Base-by-base conservation (phyloP, 1,284 basidiomycete species). In the Amylostereum areolatum region DNA sequence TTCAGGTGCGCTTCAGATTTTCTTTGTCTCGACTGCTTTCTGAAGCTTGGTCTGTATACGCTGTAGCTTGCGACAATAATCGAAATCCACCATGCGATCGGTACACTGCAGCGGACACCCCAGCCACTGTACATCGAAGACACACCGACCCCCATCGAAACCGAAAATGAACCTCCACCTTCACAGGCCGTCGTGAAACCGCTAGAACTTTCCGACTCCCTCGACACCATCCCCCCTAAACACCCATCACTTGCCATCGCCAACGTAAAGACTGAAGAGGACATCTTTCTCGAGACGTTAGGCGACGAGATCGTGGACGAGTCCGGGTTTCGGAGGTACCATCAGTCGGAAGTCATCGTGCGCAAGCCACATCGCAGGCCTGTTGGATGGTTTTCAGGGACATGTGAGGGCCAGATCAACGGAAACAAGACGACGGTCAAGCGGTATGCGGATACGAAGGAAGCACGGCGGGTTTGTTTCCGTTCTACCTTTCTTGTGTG, bases 321-420 rank as follows among this genome's bases (percentile, higher is more conserved):
- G 18, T 18, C 1, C 18, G 18, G 18, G 76, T 78, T 77, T 50
- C 68, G 63, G 39, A 66, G 71, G 45, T 78, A 75, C 54, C 76
- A 78, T 52, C 75, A 73, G 48, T 74, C 74, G 1, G 70, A 79
- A 11, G 60, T 79, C 9, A 54, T 58, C 1, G 49, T 76, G 10
- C 67, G 52, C 18, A 64, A 35, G 66, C 68, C 31, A 59, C 65
- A 47, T 66, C 68, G 46, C 51, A 61, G 68, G 35, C 67, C 67
- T 29, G 60, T 64, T 24, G 72, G 70, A 1, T 80, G 77, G 74
- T 80, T 76, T 73, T 56, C 66, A 2, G 72, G 72, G 24, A 64
- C 64, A 12, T 63, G 62, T 43, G 65, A 71, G 46, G 76, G 63
- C 1, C 64, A 71, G 45, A 64, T 69, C 5, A 62, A 67, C 18